Conservation (phyloP, 2,329 filamentous ascomycete genomes). For the Venturia aucupariae region DNA sequence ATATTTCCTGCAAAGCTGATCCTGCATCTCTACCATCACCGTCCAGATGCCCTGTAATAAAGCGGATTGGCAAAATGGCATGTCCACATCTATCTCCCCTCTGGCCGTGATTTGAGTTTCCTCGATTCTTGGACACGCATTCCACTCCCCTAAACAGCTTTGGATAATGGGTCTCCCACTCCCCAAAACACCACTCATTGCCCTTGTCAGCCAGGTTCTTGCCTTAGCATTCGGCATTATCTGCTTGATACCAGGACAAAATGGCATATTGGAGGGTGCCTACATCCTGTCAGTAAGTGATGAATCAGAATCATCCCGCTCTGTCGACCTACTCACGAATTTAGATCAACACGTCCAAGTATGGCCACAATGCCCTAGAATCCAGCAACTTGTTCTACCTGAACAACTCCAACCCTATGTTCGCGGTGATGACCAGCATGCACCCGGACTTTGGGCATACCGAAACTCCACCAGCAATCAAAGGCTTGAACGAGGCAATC, state of each 20-base stretch:
- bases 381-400: background rate
- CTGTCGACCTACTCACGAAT: no score
- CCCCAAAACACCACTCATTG: constrained; percentile 7
- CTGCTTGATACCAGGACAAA: background rate
- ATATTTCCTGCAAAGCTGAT: background rate
- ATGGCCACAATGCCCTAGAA: background rate
- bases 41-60: background rate
- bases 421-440: background rate
- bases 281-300: background rate
- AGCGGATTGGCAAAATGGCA: background rate
- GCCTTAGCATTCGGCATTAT: constrained; percentile 4
- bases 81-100: no score
- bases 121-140: background rate
- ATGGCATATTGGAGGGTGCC: constrained; percentile 8
- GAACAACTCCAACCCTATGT: constrained; percentile 9
- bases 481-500: constrained; percentile 3
- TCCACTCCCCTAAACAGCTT: background rate
- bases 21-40: background rate
- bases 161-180: constrained; percentile 4
- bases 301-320: no score
- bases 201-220: background rate
- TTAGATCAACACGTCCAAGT: background rate
- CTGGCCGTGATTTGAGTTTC: background rate
- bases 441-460: background rate
- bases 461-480: background rate